Evolutionary conservation across 768 basidiomycete species (phyloP), one percentile per base, ranked within the genome.

Genomic region (Hericium erinaceus): DNA sequence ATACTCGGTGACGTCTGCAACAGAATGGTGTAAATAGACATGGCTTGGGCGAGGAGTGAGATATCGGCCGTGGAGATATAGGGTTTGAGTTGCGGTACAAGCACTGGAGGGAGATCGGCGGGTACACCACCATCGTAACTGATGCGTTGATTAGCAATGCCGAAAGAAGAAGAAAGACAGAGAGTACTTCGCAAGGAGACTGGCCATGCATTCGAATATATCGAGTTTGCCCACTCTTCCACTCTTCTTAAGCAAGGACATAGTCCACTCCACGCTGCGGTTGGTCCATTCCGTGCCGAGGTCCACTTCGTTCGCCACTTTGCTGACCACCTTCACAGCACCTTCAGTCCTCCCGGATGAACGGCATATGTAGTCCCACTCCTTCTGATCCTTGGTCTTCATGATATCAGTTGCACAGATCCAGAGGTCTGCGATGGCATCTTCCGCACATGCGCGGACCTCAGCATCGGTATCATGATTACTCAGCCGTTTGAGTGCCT

Each of bases 401-500:
- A 90, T 77, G 13, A 83, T 70, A 50, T 93, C 90, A 0, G 88
- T 85, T 1, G 93, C 92, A 62, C 84, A 86, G 53, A 92, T 80
- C 85, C 97, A 92, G 9, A 98, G 73, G 67, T 93, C 87, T 1
- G 87, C 94, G 48, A 95, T 79, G 52, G 83, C 83, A 37, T 87
- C 84, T 64, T 98, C 87, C 0, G 93, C 93, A 61, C 80, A 83
- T 24, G 80, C 77, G 39, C 93, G 82, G 20, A 98, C 92, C 61
- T 97, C 95, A 3, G 89, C 84, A 68, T 98, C 95, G 1, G 95
- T 95, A 62, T 95, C 89, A 59, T 89, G 83, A 49, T 80, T 86
- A 52, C 75, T 80, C 39, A 99, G 72, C 54, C 92, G 78, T 20
- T 73, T 68, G 3, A 89, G 74, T 10, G 91, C 85, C 60, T 92